Evolutionary conservation across 257 asterid species (phyloP), one percentile per base, ranked within the genome.

Genomic region (Datura wrightii): DNA sequence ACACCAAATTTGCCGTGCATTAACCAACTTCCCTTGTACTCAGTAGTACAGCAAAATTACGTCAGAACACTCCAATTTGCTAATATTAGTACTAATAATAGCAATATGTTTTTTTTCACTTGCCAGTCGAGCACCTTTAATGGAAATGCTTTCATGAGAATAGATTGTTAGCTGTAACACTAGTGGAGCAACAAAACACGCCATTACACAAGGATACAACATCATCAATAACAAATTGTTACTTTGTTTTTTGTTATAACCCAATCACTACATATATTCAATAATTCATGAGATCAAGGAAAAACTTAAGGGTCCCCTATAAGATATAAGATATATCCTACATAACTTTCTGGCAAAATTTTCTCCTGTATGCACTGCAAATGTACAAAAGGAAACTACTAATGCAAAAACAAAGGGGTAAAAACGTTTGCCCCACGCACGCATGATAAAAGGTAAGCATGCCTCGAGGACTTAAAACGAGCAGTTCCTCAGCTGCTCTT

Each of bases 391-490:
- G 79, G n/a, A 36, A 59, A 53, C 24, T 31, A 24, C 1, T 8
- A 19, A 24, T 10, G 31, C 14, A 24, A 8, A 53, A 24, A 9
- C 34, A 44, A 60, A 24, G 50, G 56, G 18, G 46, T 18, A 34
- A 36, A 78, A 65, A 19, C n/a, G 6, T 42, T 36, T 8, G 62
- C 78, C 58, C 71, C 59, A 66, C 55, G 90, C 86, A 85, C 74
- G 85, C 88, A 10, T 58, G 58, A 55, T 60, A 85, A 87, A 84
- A 79, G 83, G 85, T 87, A 70, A 72, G 87, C 90, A 83, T 53
- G 85, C 90, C 76, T 83, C 41, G 39, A 78, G 63, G 82, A 78
- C 82, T 78, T 78, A 14, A 15, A 15, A 31, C 19, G 62, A 52
- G 82, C 82, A 52, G 63, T 31, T 74, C 60, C 81, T 48, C 53